Percentiles rank a stretch among this genome's conserved stretches.
phyloP scores from a whole-genome alignment of 164 flowering plant genomes.

The Annona cherimola region DNA sequence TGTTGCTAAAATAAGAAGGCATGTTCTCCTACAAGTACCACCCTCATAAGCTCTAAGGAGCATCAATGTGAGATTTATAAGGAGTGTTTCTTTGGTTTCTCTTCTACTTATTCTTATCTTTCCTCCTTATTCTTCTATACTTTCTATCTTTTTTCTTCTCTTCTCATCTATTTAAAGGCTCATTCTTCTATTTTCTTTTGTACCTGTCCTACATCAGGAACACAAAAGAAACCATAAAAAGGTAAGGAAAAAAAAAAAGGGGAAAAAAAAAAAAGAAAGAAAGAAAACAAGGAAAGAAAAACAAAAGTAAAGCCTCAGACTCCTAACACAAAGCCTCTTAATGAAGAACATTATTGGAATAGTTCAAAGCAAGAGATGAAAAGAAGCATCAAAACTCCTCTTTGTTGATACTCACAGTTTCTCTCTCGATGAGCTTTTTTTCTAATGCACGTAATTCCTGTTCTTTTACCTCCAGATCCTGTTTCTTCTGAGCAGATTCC shows the following conservation, averaged over 20 bases:
- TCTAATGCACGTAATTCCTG: slow-evolving; percentile 46
- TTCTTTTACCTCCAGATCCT: slow-evolving; percentile 43
- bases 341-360: not conserved
- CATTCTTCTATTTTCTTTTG: too few relatives aligned
- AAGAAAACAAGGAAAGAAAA: not conserved
- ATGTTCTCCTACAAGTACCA: too few relatives aligned
- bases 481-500: slow-evolving; percentile 45
- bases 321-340: not conserved
- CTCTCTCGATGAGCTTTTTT: slow-evolving; percentile 61
- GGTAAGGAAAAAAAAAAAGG: not conserved
- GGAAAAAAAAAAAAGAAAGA: not conserved
- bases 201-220: too few relatives aligned
- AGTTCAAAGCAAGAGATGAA: not conserved
- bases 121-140: too few relatives aligned
- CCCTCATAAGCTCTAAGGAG: too few relatives aligned
- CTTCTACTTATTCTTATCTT: too few relatives aligned
- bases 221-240: not conserved
- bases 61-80: too few relatives aligned
- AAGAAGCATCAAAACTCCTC: not conserved
- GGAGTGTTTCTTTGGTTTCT: too few relatives aligned
- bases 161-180: too few relatives aligned
- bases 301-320: not conserved
- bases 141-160: too few relatives aligned
- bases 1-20: too few relatives aligned
- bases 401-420: slow-evolving; percentile 51